Conservation (phyloP, 805 yeast species). For the Komagataella mondaviorum region DNA sequence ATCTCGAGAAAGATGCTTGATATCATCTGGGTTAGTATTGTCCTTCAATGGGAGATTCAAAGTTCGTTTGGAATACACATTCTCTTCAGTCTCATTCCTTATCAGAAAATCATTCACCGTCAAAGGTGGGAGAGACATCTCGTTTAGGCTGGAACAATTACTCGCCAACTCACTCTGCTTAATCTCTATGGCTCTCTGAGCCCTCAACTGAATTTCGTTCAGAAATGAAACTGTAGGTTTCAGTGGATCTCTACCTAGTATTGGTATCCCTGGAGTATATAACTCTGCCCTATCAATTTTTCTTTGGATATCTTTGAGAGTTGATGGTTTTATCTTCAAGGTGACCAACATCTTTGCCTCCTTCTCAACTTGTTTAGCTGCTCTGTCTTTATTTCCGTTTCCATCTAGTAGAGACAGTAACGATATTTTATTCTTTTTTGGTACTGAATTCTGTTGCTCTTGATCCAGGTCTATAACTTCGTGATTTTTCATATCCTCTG, state of each 20-base stretch:
- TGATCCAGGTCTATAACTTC: not conserved
- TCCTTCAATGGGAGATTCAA: not conserved
- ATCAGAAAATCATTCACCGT: conserved; percentile 21
- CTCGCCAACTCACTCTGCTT: conserved; percentile 13
- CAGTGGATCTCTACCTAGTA: not conserved
- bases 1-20: not conserved
- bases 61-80: not conserved
- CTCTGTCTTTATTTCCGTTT: not conserved
- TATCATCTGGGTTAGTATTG: not conserved
- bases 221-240: conserved; percentile 13
- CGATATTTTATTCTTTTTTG: not conserved
- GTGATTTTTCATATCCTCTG: not conserved
- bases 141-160: conserved; percentile 16
- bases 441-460: not conserved
- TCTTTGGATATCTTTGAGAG: not conserved
- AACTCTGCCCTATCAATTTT: not conserved
- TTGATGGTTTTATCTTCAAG: not conserved
- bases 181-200: conserved; percentile 10
- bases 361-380: not conserved
- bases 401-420: not conserved
- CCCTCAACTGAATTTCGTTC: conserved; percentile 23
- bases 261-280: not conserved
- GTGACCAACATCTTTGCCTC: not conserved
- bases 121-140: conserved; percentile 19
- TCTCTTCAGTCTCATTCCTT: conserved; percentile 8